Evolutionary conservation across 2,329 filamentous ascomycete genomes (phyloP), one percentile per base, ranked within the genome.

Genomic region (Fusarium dlaminii): DNA sequence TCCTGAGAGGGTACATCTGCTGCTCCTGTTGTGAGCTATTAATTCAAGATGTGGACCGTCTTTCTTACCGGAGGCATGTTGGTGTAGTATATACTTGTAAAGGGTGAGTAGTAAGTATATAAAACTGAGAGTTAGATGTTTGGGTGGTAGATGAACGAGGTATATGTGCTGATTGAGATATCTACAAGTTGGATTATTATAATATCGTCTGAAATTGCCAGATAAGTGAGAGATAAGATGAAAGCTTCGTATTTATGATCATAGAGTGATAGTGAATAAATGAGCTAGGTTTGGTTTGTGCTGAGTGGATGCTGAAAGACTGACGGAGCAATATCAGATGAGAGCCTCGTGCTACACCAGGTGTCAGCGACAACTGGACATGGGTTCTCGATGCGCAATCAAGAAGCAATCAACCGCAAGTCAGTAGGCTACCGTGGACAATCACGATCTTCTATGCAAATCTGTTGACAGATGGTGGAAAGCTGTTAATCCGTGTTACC

Each of bases 111-210:
- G 6, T 18, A 5, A 24, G 15, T 8, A 34, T 20, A 14, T 2
- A 5, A 18, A 7, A 32, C 2, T 17, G 27, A 29, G 8, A 46
- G 13, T 20, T 4, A 13, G 18, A 29, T 8, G 6, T 15, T 22
- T 1, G 9, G 14, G 13, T 22, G 27, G 27, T 17, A 22, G 20
- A 48, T 14, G 0, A 29, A 10, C 2, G 4, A 22, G 18, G 7
- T 2, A 22, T 7, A 8, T 29, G 18, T 15, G 13, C 8, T 10
- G 5, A 9, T 13, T 20, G 18, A 14, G 13, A 8, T 29, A 11
- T 46, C 2, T 46, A 8, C 12, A 29, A 46, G 8, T n/a, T 30
- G 27, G 8, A 6, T 17, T 48, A 12, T 2, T 12, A 30, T 22
- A 48, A 8, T n/a, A 48, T 48, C 4, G 27, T 12, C 20, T 15